These are phyloP conservation scores for Suillus clintonianus DNA, from an alignment of 768 basidiomycete genomes.

Conservation along the genomic window DNA sequence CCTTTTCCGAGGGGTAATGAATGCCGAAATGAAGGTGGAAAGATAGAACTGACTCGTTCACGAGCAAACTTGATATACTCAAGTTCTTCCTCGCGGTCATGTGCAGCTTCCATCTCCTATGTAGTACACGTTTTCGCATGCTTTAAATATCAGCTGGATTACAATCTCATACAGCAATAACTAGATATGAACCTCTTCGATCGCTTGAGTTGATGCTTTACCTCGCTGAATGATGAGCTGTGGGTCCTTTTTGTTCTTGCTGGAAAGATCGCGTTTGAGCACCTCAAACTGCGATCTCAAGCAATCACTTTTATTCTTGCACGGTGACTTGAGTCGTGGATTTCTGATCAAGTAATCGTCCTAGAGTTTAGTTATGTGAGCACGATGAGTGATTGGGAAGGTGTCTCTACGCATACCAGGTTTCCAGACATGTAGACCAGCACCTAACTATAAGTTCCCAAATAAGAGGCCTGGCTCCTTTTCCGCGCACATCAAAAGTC, in stretches of 20 bases:
- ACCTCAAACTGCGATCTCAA: neutral
- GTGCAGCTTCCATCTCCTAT: neutral
- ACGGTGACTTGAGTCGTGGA: neutral
- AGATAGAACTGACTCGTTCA: neutral
- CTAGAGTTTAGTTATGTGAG: neutral
- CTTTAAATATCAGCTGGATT: neutral
- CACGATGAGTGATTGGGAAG: neutral
- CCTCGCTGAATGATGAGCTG: neutral
- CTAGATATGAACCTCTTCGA: neutral
- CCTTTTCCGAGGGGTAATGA: neutral
- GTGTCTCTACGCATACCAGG: neutral
- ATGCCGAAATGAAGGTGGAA: neutral
- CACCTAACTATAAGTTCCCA: constrained; percentile 8
- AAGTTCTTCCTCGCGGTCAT: neutral
- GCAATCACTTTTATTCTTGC: neutral
- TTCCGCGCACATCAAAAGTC: neutral
- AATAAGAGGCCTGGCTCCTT: neutral
- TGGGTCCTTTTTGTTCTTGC: neutral
- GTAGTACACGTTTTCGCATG: neutral
- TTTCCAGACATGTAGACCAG: neutral
- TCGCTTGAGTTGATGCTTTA: neutral
- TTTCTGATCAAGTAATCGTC: neutral
- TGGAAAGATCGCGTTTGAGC: neutral
- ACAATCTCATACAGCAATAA: neutral
- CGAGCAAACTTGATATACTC: neutral